Conservation (phyloP, 257 asterid genomes). For the Ilex aquifolium region DNA sequence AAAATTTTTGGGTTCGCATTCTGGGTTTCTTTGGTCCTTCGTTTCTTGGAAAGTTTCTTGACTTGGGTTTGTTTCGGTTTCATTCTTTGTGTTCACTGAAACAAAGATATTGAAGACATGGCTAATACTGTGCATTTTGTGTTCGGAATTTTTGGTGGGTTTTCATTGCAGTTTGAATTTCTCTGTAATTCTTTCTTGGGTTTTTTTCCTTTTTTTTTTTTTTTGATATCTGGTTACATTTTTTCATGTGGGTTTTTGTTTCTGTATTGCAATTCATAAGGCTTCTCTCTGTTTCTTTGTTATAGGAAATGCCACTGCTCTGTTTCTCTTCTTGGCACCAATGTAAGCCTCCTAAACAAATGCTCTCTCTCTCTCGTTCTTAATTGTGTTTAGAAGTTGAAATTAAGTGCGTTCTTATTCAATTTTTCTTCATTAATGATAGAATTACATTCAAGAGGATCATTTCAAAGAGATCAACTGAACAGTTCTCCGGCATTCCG, state of each 20-base stretch:
- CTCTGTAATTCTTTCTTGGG: background rate
- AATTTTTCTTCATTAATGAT: background rate
- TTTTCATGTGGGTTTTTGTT: background rate
- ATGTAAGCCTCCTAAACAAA: constrained; percentile 28
- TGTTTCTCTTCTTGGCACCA: constrained; percentile 85
- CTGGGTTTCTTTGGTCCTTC: background rate
- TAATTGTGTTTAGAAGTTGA: no score
- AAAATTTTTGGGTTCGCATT: no score
- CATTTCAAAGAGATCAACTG: background rate
- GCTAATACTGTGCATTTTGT: constrained; percentile 42
- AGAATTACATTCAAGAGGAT: background rate
- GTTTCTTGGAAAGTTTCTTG: background rate
- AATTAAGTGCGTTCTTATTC: background rate
- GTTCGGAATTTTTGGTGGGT: constrained; percentile 61
- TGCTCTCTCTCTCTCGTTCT: no score
- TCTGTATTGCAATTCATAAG: background rate
- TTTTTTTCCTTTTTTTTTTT: background rate
- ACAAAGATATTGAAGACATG: constrained; percentile 24
- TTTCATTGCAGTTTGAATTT: background rate
- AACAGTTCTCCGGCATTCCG: background rate
- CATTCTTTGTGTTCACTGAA: background rate
- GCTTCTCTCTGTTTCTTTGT: constrained; percentile 4
- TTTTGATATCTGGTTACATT: background rate
- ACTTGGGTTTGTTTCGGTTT: background rate
- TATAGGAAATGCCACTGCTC: constrained; percentile 69